Conservation (phyloP, 345 rosid species). For the Atalantia buxifolia region DNA sequence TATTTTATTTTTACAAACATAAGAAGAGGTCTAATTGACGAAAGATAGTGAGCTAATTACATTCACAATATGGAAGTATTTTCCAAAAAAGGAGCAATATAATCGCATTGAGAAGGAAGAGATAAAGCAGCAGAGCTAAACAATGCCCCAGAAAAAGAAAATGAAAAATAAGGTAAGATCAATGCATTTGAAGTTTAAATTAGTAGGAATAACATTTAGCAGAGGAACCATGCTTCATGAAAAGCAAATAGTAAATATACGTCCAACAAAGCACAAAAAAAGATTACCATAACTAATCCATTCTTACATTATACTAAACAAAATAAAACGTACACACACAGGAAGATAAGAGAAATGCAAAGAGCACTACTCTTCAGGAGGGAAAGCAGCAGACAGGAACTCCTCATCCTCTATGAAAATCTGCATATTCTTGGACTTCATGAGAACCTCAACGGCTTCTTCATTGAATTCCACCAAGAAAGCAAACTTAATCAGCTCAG, state of each 20-base stretch:
- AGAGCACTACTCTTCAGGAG: not conserved
- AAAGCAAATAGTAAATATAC: too few species aligned
- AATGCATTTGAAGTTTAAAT: too few species aligned
- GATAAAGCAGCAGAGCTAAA: not conserved
- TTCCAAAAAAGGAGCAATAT: too few species aligned
- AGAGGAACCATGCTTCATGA: too few species aligned
- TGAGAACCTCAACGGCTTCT: conserved; percentile 44
- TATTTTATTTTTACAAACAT: too few species aligned
- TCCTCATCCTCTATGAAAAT: conserved; percentile 48
- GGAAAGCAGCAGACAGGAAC: conserved; percentile 38
- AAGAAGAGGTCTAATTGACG: too few species aligned
- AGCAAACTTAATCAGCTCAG: conserved; percentile 59
- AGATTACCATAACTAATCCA: not conserved
- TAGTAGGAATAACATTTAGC: too few species aligned
- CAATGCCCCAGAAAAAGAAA: not conserved
- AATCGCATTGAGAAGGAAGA: too few species aligned
- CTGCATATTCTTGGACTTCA: conserved; percentile 59
- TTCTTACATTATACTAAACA: not conserved
- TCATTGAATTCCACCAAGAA: conserved; percentile 48
- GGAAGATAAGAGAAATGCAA: not conserved
- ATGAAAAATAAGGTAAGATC: too few species aligned
- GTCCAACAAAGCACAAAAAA: not conserved
- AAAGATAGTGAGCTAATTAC: too few species aligned
- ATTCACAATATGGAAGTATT: too few species aligned
- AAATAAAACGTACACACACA: not conserved